phyloP scores from a whole-genome alignment of 305 asterid genomes.

The Fraxinus sp. region DNA sequence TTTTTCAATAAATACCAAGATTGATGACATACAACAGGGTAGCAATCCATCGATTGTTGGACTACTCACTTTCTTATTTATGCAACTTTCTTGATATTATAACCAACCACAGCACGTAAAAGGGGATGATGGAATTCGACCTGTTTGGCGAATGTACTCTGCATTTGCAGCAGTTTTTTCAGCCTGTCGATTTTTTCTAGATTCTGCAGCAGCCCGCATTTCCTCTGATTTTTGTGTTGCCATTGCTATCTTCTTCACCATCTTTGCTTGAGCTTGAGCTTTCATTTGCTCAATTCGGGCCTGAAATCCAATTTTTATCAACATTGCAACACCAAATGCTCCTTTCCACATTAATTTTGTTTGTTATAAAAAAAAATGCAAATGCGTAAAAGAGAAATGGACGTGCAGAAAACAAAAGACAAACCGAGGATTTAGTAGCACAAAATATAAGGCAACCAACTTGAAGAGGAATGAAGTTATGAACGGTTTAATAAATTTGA shows the following conservation, averaged over 20 bases:
- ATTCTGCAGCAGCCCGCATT: slow-evolving; percentile 71
- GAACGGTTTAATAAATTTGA: neutral
- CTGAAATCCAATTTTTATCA: neutral
- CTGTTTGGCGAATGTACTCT: slow-evolving; percentile 71
- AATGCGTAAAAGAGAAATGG: neutral
- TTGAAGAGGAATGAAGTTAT: neutral
- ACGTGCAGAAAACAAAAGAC: neutral
- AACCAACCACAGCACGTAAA: slow-evolving; percentile 79
- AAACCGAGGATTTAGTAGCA: neutral
- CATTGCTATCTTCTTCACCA: slow-evolving; percentile 77
- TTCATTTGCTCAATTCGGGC: neutral
- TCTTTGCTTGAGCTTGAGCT: slow-evolving; percentile 75
- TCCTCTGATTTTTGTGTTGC: slow-evolving; percentile 79
- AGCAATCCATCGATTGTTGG: neutral
- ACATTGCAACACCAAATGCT: neutral
- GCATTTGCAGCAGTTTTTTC: slow-evolving; percentile 67
- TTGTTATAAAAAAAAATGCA: neutral
- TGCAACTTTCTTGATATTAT: slow-evolving; percentile 21
- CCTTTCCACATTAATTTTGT: neutral
- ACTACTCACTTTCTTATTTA: neutral
- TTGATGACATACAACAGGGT: neutral
- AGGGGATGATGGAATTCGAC: slow-evolving; percentile 66
- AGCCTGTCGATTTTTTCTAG: slow-evolving; percentile 59
- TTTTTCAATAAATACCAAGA: slow-evolving; percentile 7
- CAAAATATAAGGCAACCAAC: neutral